These are phyloP conservation scores for Prinsepia uniflora DNA, from an alignment of 306 rosid species.

Conservation along the genomic window DNA sequence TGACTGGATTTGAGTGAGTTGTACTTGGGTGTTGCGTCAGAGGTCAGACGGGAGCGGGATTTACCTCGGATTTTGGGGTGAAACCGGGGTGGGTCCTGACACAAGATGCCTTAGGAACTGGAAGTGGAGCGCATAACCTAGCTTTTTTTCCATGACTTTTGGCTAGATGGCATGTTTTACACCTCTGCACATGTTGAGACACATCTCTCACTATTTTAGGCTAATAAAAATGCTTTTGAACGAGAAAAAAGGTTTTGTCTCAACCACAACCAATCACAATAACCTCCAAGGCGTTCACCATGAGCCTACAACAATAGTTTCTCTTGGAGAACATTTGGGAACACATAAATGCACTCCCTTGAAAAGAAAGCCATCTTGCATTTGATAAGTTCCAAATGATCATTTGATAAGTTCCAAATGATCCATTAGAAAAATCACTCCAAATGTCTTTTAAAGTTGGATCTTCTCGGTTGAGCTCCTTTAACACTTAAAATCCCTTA, in stretches of 20 bases:
- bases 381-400: background rate
- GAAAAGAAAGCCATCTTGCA: too few relatives aligned
- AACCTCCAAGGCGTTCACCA: background rate
- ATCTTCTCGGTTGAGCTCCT: background rate
- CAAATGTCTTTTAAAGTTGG: background rate
- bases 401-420: background rate
- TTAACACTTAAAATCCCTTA: background rate
- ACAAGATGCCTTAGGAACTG: too few relatives aligned
- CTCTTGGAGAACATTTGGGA: background rate
- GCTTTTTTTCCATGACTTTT: background rate
- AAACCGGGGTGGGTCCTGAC: too few relatives aligned
- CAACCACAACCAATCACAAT: background rate
- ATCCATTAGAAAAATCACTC: background rate
- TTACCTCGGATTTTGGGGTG: too few relatives aligned
- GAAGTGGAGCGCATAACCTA: too few relatives aligned
- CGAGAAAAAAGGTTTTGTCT: background rate
- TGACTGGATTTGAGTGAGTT: too few relatives aligned
- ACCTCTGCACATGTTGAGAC: background rate
- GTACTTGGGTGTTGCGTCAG: too few relatives aligned
- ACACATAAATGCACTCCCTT: background rate
- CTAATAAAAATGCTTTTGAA: background rate
- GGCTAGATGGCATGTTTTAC: background rate
- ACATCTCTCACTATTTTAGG: background rate
- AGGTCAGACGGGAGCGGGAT: too few relatives aligned
- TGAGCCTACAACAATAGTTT: background rate